phyloP scores from a whole-genome alignment of 306 rosid genomes.

The Rosa lucieae region DNA sequence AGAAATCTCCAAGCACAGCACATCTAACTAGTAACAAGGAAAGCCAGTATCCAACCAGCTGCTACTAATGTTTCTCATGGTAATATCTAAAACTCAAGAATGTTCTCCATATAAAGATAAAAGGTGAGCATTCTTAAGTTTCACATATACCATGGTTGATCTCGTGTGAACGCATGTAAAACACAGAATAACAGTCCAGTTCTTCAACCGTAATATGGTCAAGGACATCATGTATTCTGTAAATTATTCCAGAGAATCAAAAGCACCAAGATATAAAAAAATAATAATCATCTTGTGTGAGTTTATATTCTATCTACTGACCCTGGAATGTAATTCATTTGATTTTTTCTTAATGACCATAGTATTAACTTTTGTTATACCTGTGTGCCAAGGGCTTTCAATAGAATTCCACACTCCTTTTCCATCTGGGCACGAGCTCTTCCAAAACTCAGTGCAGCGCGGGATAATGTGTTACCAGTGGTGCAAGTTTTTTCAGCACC shows the following conservation, averaged over 20 bases:
- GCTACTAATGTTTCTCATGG: background rate
- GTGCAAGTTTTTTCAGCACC: constrained; percentile 85
- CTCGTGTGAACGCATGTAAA: background rate
- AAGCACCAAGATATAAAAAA: background rate
- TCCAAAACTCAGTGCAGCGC: constrained; percentile 63
- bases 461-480: constrained; percentile 66
- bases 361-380: constrained; percentile 31
- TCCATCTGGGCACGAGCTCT: constrained; percentile 88
- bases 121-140: background rate
- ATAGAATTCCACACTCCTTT: constrained; percentile 71
- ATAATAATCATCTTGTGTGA: too few relatives aligned
- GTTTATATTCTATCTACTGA: background rate
- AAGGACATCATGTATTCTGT: background rate
- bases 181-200: background rate
- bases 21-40: background rate
- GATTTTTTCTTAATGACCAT: background rate
- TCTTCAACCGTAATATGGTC: background rate
- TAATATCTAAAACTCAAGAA: background rate
- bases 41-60: background rate
- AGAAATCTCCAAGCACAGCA: background rate
- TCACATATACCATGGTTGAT: background rate
- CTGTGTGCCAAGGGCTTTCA: constrained; percentile 87
- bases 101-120: background rate
- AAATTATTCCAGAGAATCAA: background rate
- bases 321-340: constrained; percentile 5